Conservation (phyloP, 306 rosid species). For the Echinosophora koreensis region DNA sequence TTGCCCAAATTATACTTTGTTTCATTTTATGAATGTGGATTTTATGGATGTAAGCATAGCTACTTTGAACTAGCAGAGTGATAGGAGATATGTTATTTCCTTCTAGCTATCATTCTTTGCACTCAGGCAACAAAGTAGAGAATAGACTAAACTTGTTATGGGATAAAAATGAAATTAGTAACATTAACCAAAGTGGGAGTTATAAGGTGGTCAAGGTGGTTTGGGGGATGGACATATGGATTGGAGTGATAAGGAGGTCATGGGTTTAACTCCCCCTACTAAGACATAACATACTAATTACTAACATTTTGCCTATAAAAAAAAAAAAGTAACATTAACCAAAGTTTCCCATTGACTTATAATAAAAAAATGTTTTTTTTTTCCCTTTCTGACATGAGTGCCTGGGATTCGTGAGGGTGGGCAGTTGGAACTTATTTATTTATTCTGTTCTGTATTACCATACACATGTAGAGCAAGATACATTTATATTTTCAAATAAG, state of each 20-base stretch:
- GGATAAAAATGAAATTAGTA: background rate
- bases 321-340: conserved; percentile 18
- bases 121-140: background rate
- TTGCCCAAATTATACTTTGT: background rate
- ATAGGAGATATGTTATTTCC: conserved; percentile 15
- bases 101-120: background rate
- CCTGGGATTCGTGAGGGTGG: background rate
- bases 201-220: too few species aligned
- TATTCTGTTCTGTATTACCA: background rate
- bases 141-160: conserved; percentile 11
- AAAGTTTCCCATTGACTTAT: background rate
- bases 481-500: background rate
- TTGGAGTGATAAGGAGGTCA: too few species aligned
- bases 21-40: conserved; percentile 6
- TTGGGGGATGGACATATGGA: too few species aligned
- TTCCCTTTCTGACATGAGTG: conserved; percentile 1
- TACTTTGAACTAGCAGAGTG: background rate
- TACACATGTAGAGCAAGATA: background rate
- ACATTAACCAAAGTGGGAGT: conserved; percentile 29
- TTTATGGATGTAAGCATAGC: background rate
- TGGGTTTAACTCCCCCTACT: too few species aligned
- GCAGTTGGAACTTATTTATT: background rate
- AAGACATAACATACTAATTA: too few species aligned
- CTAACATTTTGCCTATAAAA: too few species aligned
- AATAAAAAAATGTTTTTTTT: background rate